phyloP scores from a whole-genome alignment of 1,284 basidiomycete genomes.

The Wallemia ichthyophaga region DNA sequence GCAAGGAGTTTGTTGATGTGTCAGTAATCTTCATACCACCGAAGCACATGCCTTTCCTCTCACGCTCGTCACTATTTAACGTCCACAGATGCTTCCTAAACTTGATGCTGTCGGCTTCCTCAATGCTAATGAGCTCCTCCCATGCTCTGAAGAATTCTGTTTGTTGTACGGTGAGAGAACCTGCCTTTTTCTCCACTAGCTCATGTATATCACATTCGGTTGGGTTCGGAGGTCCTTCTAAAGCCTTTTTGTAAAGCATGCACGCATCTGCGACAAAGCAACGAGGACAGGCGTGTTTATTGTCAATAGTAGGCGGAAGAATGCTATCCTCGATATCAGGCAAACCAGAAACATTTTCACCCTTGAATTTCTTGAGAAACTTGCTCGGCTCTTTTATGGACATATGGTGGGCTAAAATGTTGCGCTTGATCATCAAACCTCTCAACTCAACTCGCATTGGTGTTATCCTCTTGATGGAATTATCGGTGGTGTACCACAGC shows the following conservation, averaged over 20 bases:
- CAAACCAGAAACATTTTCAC: slow-evolving; percentile 1
- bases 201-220: slow-evolving; percentile 36
- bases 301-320: slow-evolving; percentile 62
- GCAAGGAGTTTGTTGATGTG: neutral
- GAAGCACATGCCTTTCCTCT: slow-evolving; percentile 37
- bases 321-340: slow-evolving; percentile 20
- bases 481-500: slow-evolving; percentile 74
- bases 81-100: slow-evolving; percentile 86
- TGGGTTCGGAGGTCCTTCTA: slow-evolving; percentile 29
- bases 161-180: slow-evolving; percentile 39
- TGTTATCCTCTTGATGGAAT: slow-evolving; percentile 55
- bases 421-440: slow-evolving; percentile 47
- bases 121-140: slow-evolving; percentile 59
- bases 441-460: slow-evolving; percentile 51
- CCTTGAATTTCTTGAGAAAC: neutral
- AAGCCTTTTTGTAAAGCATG: slow-evolving; percentile 56
- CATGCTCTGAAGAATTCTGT: slow-evolving; percentile 60
- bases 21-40: neutral
- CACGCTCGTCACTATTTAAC: slow-evolving; percentile 45
- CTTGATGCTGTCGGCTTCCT: slow-evolving; percentile 56
- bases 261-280: slow-evolving; percentile 66
- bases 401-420: slow-evolving; percentile 56
- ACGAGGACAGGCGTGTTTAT: slow-evolving; percentile 38
- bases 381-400: slow-evolving; percentile 8
- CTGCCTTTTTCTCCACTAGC: slow-evolving; percentile 45